Evolutionary conservation across 495 filamentous ascomycete species (phyloP), one percentile per base, ranked within the genome.

Genomic region (Trypethelium eluteriae): DNA sequence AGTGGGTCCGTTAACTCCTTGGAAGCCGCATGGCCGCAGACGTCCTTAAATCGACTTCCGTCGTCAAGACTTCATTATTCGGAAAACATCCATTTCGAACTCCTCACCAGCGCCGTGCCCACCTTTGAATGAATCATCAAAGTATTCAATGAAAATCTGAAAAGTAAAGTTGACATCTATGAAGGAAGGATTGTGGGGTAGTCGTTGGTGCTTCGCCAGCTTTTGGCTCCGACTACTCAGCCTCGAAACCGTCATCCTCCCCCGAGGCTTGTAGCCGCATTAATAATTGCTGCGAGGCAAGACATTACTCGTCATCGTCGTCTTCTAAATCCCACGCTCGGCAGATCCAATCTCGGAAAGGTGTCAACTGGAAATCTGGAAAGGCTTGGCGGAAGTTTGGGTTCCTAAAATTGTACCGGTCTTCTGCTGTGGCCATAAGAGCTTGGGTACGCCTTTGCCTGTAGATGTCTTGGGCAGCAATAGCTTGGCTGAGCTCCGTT

Each of bases 391-490:
- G 81, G 53, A 82, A 76, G 69, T 75, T 80, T 12, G 78, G 72
- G n/a, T 74, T 62, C 1, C 71, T 64, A 63, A 80, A 81, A 69
- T 82, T 80, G 72, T 81, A 83, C 32, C 77, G 72, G 2, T 79
- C 76, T 68, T 81, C 75, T 49, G 79, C 74, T 2, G 81, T 83
- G 35, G 80, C 82, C 49, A 83, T 79, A 38, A 82, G 74, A 36
- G 79, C 69, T 32, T 76, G 74, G 5, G 79, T 32, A 4, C 73
- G 71, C 18, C 64, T 38, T 56, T 70, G 70, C 62, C 62, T 59
- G 6, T 62, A 57, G 18, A 63, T 18, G 63, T 77, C 74, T 38
- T 69, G 65, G n/a, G 38, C 56, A 32, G 70, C 63, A 50, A 70
- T 69, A 5, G 76, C 76, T 39, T 75, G 49, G 7, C 67, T 69